Percentiles rank a stretch among this genome's conserved stretches.
phyloP scores from a whole-genome alignment of 2,329 filamentous ascomycete genomes.

The Fusarium luffae region DNA sequence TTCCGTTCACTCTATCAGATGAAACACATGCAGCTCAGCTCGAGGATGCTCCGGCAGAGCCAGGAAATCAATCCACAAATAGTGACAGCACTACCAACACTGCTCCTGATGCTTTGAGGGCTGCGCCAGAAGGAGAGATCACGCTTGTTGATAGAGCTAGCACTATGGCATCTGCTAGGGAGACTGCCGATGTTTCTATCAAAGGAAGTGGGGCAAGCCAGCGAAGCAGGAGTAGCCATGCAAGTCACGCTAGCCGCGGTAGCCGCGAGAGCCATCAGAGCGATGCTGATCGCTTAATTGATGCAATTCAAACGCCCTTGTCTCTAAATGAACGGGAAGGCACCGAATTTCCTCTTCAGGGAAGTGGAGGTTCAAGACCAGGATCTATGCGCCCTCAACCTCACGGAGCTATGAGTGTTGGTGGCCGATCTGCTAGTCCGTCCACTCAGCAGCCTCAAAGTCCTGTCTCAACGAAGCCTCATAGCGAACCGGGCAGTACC shows the following conservation, averaged over 20 bases:
- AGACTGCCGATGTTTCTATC: constrained; percentile 17
- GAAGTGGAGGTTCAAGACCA: constrained; percentile 22
- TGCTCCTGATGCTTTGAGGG: constrained; percentile 43
- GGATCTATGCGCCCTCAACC: constrained; percentile 24
- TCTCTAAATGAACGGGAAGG: constrained; percentile 53
- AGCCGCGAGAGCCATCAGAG: constrained; percentile 65
- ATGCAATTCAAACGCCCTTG: constrained; percentile 74
- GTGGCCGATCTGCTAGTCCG: constrained; percentile 30
- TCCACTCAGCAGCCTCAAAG: constrained; percentile 4
- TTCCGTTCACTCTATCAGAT: constrained; percentile 75
- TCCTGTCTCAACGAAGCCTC: constrained; percentile 29
- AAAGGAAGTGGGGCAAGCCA: constrained; percentile 39
- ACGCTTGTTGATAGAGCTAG: constrained; percentile 67
- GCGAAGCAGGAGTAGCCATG: constrained; percentile 55
- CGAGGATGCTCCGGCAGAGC: constrained; percentile 3
- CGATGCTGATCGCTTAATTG: constrained; percentile 76
- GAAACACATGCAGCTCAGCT: constrained; percentile 45
- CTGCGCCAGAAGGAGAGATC: constrained; percentile 63
- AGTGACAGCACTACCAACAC: constrained; percentile 34
- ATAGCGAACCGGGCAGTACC: constrained; percentile 50
- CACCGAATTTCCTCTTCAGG: constrained; percentile 45
- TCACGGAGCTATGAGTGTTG: constrained; percentile 1
- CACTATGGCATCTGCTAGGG: constrained; percentile 16
- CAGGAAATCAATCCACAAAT: constrained; percentile 18
- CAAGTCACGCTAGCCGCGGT: constrained; percentile 58